A percentile compares a stretch with the other conserved stretches of the same genome.
Evolutionary conservation across 805 yeast species (phyloP).

Genomic region (Starmerella geochares): DNA sequence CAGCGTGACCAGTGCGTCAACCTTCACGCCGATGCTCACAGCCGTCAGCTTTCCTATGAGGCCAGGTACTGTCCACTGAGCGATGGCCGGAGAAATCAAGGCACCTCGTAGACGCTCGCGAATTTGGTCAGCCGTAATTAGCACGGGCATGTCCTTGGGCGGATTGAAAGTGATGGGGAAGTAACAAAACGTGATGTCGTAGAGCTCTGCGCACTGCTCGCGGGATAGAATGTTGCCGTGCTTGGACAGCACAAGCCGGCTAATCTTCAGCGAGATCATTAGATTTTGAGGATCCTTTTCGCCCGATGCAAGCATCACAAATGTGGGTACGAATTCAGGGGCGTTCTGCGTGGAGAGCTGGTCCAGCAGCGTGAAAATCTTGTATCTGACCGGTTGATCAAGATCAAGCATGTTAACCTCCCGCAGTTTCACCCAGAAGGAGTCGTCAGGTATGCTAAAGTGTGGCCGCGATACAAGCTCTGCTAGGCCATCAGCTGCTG

Average conservation of each 20-base stretch:
- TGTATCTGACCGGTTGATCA: conserved; percentile 3
- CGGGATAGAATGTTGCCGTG: conserved; percentile 34
- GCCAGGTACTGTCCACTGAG: conserved; percentile 65
- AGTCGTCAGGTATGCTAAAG: not conserved
- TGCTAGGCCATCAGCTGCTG: conserved; percentile 17
- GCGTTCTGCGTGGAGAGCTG: not conserved
- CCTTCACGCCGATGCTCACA: conserved; percentile 35
- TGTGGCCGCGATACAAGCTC: not conserved
- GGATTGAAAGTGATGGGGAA: conserved; percentile 94
- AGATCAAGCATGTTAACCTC: conserved; percentile 17
- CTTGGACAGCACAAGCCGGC: conserved; percentile 37
- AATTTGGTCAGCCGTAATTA: conserved; percentile 64
- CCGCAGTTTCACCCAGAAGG: conserved; percentile 10
- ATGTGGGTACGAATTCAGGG: conserved; percentile 42
- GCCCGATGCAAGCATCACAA: conserved; percentile 61
- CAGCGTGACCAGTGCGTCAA: conserved; percentile 62
- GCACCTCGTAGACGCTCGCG: conserved; percentile 52
- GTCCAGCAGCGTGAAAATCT: conserved; percentile 11
- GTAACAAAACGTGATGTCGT: conserved; percentile 85
- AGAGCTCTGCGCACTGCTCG: conserved; percentile 51
- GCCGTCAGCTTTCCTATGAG: conserved; percentile 65
- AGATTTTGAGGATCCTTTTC: conserved; percentile 93
- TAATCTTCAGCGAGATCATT: conserved; percentile 54
- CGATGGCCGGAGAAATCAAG: conserved; percentile 52
- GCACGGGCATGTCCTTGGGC: conserved; percentile 78